phyloP scores from a whole-genome alignment of 2,329 filamentous ascomycete species.

The Beauveria caledonica region DNA sequence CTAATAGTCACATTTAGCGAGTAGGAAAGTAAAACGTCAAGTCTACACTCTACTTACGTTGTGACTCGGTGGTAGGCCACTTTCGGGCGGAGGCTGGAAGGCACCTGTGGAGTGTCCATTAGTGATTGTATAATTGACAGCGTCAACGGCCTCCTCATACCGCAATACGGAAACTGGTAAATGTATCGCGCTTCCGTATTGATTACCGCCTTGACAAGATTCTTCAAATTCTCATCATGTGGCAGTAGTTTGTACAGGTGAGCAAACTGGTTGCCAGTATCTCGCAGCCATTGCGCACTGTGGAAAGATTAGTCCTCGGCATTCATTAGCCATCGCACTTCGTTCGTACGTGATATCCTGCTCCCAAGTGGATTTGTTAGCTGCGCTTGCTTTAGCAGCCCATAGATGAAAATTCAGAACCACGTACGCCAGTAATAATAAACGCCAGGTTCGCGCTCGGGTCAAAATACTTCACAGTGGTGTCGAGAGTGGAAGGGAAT shows the following conservation, averaged over 20 bases:
- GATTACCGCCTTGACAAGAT: constrained; percentile 61
- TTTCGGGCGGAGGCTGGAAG: constrained; percentile 77
- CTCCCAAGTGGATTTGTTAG: neutral
- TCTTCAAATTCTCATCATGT: constrained; percentile 51
- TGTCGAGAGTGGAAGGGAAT: constrained; percentile 76
- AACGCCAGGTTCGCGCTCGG: constrained; percentile 60
- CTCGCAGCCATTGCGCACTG: constrained; percentile 60
- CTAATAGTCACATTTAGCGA: neutral
- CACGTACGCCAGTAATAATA: constrained; percentile 77
- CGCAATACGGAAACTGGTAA: constrained; percentile 65
- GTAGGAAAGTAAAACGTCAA: neutral
- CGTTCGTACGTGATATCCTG: constrained; percentile 20
- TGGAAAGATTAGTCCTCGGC: neutral
- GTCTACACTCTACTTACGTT: constrained; percentile 14
- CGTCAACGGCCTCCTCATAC: constrained; percentile 1
- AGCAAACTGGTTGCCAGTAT: constrained; percentile 69
- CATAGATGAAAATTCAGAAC: constrained; percentile 47
- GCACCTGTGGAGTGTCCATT: constrained; percentile 44
- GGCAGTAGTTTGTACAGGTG: constrained; percentile 55
- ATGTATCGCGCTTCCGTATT: constrained; percentile 65
- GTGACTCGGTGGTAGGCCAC: constrained; percentile 33
- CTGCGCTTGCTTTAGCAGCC: neutral
- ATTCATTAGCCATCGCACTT: neutral
- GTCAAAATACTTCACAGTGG: constrained; percentile 70
- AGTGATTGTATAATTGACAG: neutral